Percentiles rank a stretch among this genome's conserved stretches.
phyloP scores from a whole-genome alignment of 2,329 filamentous ascomycete species.

The Trichophyton benhamiae region DNA sequence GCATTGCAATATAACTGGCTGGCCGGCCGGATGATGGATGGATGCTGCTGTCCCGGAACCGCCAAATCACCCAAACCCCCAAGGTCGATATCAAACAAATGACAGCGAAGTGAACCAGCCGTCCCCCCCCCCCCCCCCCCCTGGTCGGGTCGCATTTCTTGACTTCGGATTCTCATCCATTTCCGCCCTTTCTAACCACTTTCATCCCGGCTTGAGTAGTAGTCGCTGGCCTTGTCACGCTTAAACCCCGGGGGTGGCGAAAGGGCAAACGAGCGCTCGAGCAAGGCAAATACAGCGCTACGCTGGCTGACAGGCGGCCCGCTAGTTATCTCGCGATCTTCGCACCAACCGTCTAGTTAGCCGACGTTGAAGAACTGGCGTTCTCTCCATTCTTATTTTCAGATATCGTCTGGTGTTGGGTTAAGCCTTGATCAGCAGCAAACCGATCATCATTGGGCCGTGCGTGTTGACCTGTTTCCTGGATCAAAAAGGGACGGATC shows the following conservation, averaged over 20 bases:
- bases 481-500: background rate
- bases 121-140: background rate
- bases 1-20: background rate
- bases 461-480: background rate
- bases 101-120: background rate
- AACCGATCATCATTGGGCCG: background rate
- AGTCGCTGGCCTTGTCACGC: background rate
- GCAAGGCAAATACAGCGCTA: background rate
- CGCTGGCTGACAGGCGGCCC: background rate
- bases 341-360: background rate
- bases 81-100: background rate
- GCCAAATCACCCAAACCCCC: background rate
- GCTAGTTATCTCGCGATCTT: background rate
- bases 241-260: background rate
- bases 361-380: background rate
- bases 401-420: background rate
- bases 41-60: background rate
- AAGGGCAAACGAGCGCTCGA: background rate
- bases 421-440: constrained; percentile 5
- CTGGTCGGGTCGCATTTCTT: background rate
- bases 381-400: background rate
- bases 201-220: background rate
- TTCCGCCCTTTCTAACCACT: background rate
- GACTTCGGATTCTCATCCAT: background rate
- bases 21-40: background rate